A percentile compares a stretch with the other conserved stretches of the same genome.
These are phyloP conservation scores for Penicillium oxalicum DNA, from an alignment of 2,329 filamentous ascomycete species.

Conservation along the genomic window DNA sequence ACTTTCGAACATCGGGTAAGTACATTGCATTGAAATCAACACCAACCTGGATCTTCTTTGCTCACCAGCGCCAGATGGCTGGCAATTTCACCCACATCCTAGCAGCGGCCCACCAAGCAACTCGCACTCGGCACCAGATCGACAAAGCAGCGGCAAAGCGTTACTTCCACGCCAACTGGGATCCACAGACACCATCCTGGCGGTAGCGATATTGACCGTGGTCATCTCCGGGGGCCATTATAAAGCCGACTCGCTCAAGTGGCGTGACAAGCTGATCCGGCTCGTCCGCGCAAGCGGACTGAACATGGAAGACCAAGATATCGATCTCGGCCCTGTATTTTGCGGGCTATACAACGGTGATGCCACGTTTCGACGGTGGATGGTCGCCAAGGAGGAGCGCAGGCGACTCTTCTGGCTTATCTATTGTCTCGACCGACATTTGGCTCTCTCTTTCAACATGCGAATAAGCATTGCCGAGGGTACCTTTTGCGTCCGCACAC, in stretches of 20 bases:
- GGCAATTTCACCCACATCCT: conserved; percentile 11
- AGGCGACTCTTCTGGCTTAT: conserved; percentile 47
- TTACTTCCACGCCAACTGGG: conserved; percentile 13
- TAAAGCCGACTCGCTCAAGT: conserved; percentile 46
- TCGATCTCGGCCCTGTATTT: conserved; percentile 28
- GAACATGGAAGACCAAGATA: conserved; percentile 36
- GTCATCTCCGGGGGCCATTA: conserved; percentile 46
- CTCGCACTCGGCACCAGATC: conserved; percentile 5
- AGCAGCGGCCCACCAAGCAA: conserved; percentile 2
- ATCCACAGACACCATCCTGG: conserved; percentile 40
- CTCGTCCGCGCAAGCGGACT: conserved; percentile 37
- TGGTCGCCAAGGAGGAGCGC: conserved; percentile 36
- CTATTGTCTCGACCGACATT: conserved; percentile 45
- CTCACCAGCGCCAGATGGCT: conserved; percentile 9
- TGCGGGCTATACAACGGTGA: conserved; percentile 35
- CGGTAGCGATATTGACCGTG: conserved; percentile 42
- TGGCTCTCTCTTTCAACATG: conserved; percentile 45
- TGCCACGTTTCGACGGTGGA: conserved; percentile 15
- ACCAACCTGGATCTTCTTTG: background rate
- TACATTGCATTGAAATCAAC: background rate
- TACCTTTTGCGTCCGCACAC: conserved; percentile 35
- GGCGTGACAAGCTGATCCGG: conserved; percentile 43
- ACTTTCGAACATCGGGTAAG: conserved; percentile 14
- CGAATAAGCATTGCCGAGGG: conserved; percentile 43
- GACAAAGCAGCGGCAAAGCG: conserved; percentile 14